phyloP scores from a whole-genome alignment of 441 rosid genomes.

The Populus hybrid region DNA sequence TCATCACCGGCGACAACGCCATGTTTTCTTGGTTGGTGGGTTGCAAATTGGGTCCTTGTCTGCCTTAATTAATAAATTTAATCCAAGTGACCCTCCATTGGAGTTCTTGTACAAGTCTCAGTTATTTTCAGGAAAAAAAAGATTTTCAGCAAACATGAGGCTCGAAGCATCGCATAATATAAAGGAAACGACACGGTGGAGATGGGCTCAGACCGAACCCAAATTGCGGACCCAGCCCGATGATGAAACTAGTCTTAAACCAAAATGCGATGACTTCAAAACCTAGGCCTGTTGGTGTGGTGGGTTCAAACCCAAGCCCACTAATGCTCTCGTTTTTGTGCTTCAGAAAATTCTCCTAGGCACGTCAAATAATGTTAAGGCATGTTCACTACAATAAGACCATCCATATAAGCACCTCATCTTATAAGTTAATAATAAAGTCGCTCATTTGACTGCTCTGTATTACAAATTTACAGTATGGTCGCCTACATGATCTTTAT shows the following conservation, averaged over 20 bases:
- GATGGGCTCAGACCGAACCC: not conserved
- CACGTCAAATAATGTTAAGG: not conserved
- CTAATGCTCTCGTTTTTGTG: not conserved
- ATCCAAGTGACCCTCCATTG: not conserved
- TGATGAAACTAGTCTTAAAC: not conserved
- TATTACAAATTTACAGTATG: too few relatives aligned
- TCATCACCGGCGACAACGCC: not conserved
- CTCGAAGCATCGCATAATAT: not conserved
- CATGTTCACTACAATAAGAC: not conserved
- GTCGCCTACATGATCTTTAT: too few relatives aligned
- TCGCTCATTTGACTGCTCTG: too few relatives aligned
- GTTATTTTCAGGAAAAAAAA: not conserved
- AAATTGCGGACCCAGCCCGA: not conserved
- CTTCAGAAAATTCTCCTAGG: too few relatives aligned
- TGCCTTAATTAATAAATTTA: not conserved
- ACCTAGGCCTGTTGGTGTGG: not conserved
- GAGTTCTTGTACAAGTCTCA: not conserved
- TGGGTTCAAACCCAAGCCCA: not conserved
- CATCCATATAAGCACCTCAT: too few relatives aligned
- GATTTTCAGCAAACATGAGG: not conserved
- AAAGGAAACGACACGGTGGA: not conserved
- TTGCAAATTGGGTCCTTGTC: not conserved
- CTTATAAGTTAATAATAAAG: too few relatives aligned
- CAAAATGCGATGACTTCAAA: not conserved
- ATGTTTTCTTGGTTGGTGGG: not conserved